Conservation (phyloP, 176 grass and related monocot species). For the Aegilops bicornis region DNA sequence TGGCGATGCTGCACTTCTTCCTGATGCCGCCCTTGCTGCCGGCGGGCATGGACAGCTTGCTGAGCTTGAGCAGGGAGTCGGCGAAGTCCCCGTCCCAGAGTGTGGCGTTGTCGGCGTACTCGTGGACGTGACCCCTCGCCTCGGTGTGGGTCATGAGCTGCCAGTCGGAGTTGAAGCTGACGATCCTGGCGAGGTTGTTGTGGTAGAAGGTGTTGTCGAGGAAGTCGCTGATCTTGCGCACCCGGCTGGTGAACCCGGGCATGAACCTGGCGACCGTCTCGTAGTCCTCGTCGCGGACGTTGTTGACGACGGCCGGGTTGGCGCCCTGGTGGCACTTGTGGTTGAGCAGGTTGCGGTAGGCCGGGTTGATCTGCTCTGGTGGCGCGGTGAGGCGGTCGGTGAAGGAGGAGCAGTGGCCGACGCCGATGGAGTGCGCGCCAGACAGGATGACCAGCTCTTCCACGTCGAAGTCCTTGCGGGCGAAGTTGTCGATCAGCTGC, state of each 20-base stretch:
- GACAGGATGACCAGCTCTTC: constrained; percentile 67
- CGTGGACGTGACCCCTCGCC: constrained; percentile 23
- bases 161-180: constrained; percentile 58
- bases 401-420: constrained; percentile 56
- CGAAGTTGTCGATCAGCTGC: constrained; percentile 37
- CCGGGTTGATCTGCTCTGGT: not conserved
- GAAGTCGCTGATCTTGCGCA: constrained; percentile 25
- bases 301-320: constrained; percentile 4
- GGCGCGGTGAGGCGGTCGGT: constrained; percentile 43
- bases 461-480: constrained; percentile 44
- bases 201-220: constrained; percentile 48
- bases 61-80: constrained; percentile 55
- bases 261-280: not conserved
- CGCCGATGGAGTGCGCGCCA: constrained; percentile 77
- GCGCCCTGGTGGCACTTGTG: constrained; percentile 27
- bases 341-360: constrained; percentile 34
- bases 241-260: constrained; percentile 34
- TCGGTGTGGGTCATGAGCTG: constrained; percentile 25
- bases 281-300: constrained; percentile 32
- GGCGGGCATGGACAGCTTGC: constrained; percentile 40
- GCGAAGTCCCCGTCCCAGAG: constrained; percentile 49
- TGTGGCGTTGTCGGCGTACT: constrained; percentile 33
- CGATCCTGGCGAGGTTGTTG: constrained; percentile 41
- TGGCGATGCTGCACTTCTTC: constrained; percentile 39
- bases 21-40: constrained; percentile 65